Percentiles rank a stretch among this genome's conserved stretches.
These are phyloP conservation scores for Protomyces lactucae-debilis DNA, from an alignment of 1,139 yeast genomes.

Conservation along the genomic window DNA sequence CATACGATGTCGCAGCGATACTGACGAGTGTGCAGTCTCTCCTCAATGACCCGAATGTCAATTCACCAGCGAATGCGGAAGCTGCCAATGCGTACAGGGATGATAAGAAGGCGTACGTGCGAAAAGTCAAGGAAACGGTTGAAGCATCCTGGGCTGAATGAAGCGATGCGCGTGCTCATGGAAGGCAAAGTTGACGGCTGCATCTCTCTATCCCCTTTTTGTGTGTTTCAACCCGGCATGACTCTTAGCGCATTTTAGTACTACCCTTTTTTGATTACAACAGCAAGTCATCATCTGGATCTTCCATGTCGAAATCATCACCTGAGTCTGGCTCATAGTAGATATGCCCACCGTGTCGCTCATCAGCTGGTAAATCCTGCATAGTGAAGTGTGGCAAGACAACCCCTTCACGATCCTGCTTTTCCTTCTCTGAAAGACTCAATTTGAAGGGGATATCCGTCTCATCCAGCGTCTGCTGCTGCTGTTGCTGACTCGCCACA, in stretches of 20 bases:
- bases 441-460: slow-evolving; percentile 59
- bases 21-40: slow-evolving; percentile 73
- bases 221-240: too few relatives aligned
- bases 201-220: too few relatives aligned
- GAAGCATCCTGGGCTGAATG: slow-evolving; percentile 72
- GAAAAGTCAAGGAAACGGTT: slow-evolving; percentile 88
- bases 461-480: neutral
- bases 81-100: slow-evolving; percentile 95
- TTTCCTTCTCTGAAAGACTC: slow-evolving; percentile 67
- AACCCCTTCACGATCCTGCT: slow-evolving; percentile 71
- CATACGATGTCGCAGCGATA: slow-evolving; percentile 96
- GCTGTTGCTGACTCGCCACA: neutral
- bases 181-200: too few relatives aligned
- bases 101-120: slow-evolving; percentile 85
- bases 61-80: slow-evolving; percentile 96
- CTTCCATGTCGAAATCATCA: slow-evolving; percentile 94
- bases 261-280: neutral
- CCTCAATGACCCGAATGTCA: slow-evolving; percentile 90
- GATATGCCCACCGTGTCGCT: slow-evolving; percentile 59
- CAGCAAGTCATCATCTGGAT: slow-evolving; percentile 80
- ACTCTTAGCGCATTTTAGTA: neutral
- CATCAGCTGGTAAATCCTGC: slow-evolving; percentile 53
- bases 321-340: slow-evolving; percentile 84
- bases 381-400: slow-evolving; percentile 86
- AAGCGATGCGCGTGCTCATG: too few relatives aligned